Conservation (phyloP, 2,329 filamentous ascomycete species). For the Xylariomycetidae sp. region DNA sequence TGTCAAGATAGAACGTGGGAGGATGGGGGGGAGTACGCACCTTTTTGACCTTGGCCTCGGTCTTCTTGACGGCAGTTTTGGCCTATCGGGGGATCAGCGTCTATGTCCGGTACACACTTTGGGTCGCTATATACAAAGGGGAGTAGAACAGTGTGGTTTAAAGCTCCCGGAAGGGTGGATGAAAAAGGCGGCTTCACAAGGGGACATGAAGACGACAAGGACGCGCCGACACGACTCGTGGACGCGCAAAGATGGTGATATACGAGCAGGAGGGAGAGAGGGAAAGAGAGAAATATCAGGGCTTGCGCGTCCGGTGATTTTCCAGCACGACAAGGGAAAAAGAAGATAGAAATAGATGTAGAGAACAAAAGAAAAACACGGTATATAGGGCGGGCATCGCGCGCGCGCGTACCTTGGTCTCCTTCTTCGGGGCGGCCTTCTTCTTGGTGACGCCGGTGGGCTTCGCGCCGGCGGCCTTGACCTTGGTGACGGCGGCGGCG, state of each 20-base stretch:
- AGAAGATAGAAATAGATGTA: neutral
- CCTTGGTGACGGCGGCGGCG: conserved; percentile 12
- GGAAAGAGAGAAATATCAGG: no score
- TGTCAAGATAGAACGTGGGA: no score
- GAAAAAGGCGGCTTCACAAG: neutral
- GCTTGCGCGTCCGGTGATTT: no score
- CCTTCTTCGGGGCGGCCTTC: conserved; percentile 26
- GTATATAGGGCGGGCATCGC: neutral
- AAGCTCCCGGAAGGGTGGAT: neutral
- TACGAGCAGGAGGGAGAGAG: neutral
- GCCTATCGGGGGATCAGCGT: conserved; percentile 16
- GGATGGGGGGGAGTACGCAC: no score
- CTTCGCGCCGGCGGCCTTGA: conserved; percentile 19
- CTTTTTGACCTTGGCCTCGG: conserved; percentile 25
- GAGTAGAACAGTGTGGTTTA: neutral
- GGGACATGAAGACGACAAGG: neutral
- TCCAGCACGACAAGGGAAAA: neutral
- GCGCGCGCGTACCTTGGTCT: conserved; percentile 27
- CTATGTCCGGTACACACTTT: neutral
- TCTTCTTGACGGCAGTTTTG: conserved; percentile 26
- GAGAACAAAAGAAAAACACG: neutral
- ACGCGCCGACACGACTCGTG: neutral
- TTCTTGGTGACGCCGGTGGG: conserved; percentile 29
- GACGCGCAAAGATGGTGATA: neutral
- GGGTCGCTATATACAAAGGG: neutral